phyloP scores from a whole-genome alignment of 2,329 filamentous ascomycete species.

The Aspergillus quadrilineatus region DNA sequence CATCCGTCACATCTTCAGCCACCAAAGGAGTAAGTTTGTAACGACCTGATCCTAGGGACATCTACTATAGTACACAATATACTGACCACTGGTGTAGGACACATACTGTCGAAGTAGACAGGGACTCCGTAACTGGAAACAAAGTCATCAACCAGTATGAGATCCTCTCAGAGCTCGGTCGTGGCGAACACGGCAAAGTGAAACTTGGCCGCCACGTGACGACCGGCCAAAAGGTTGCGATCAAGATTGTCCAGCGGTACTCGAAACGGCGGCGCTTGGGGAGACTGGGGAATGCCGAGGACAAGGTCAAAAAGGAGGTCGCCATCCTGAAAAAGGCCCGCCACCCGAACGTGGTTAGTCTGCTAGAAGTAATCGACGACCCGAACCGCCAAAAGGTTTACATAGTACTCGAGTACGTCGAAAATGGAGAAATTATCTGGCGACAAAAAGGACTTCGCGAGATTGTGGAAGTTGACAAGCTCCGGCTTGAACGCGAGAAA shows the following conservation, averaged over 20 bases:
- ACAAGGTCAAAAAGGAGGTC: constrained; percentile 87
- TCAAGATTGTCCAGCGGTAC: constrained; percentile 97
- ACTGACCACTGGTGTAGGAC: constrained; percentile 55
- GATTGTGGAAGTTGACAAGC: constrained; percentile 78
- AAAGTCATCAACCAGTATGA: constrained; percentile 98
- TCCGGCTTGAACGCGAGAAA: constrained; percentile 70
- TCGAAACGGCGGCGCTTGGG: constrained; percentile 92
- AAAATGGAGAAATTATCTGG: constrained; percentile 92
- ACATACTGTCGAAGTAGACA: constrained; percentile 86
- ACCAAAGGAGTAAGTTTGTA: constrained; percentile 67
- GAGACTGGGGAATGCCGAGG: constrained; percentile 64
- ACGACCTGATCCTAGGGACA: not conserved
- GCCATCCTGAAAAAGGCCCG: constrained; percentile 98
- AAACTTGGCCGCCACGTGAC: constrained; percentile 83
- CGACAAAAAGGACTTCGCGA: constrained; percentile 81
- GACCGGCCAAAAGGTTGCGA: constrained; percentile 78
- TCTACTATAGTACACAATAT: not conserved
- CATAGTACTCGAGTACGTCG: constrained; percentile 92
- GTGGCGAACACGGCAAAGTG: constrained; percentile 95
- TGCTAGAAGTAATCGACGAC: constrained; percentile 97
- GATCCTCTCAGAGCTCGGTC: constrained; percentile 91
- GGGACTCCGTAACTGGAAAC: constrained; percentile 82
- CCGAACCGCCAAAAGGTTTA: constrained; percentile 97
- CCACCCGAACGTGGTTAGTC: constrained; percentile 92
- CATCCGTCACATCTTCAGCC: constrained; percentile 71